Conservation (phyloP, 1,284 basidiomycete species). For the Irpex rosettiformis region DNA sequence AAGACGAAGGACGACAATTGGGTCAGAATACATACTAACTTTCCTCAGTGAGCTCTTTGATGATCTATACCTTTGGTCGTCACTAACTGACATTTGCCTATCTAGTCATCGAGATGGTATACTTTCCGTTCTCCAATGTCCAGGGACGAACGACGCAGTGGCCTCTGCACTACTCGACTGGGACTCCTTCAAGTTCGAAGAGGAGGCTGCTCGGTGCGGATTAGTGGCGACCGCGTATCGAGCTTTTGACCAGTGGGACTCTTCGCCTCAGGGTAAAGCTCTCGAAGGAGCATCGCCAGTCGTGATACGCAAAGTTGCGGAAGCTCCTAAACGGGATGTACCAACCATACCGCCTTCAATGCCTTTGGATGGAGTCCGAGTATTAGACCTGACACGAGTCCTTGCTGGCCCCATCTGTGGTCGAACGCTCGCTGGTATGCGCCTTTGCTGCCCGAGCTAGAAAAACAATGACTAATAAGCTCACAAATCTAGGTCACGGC, state of each 20-base stretch:
- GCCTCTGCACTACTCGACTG: conserved; percentile 39
- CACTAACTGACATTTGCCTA: neutral
- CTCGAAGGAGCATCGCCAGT: conserved; percentile 39
- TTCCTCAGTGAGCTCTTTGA: conserved; percentile 48
- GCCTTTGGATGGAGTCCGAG: conserved; percentile 55
- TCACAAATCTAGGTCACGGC: conserved; percentile 54
- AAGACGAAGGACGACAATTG: conserved; percentile 45
- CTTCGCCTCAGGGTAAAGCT: conserved; percentile 44
- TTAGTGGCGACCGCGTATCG: conserved; percentile 56
- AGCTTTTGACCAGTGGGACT: conserved; percentile 48
- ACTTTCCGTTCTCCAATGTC: conserved; percentile 40
- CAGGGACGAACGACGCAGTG: conserved; percentile 35
- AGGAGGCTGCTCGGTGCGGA: conserved; percentile 38
- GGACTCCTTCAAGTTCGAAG: conserved; percentile 51
- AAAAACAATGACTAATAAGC: no score
- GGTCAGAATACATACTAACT: conserved; percentile 62
- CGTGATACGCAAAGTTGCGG: conserved; percentile 42
- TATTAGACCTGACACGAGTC: conserved; percentile 57
- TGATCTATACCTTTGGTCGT: neutral
- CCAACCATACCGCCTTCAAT: conserved; percentile 46
- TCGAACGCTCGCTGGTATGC: conserved; percentile 50
- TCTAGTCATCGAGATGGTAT: conserved; percentile 51
- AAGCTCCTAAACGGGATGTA: conserved; percentile 38
- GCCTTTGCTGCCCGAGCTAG: neutral
- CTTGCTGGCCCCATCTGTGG: conserved; percentile 58